phyloP scores from a whole-genome alignment of 805 yeast species.

The Lipomyces yamadae region DNA sequence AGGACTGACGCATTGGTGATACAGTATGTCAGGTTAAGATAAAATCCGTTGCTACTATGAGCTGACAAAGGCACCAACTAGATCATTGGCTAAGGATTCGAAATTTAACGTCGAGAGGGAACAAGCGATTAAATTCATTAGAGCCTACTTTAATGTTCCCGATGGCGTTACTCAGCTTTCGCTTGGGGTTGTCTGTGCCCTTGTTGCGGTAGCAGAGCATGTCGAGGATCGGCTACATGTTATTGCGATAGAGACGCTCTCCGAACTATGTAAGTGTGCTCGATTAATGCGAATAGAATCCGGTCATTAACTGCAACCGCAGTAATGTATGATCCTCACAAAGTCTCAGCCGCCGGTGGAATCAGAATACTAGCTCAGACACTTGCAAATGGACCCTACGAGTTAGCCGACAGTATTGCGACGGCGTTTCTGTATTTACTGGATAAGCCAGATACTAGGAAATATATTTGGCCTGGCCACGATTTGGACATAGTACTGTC shows the following conservation, averaged over 20 bases:
- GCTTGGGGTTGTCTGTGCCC: slow-evolving; percentile 67
- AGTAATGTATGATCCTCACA: slow-evolving; percentile 52
- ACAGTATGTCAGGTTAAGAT: slow-evolving; percentile 40
- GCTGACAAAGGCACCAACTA: neutral
- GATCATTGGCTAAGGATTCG: slow-evolving; percentile 63
- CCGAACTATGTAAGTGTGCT: slow-evolving; percentile 47
- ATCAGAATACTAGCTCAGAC: slow-evolving; percentile 52
- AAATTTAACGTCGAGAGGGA: slow-evolving; percentile 66
- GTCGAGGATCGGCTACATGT: slow-evolving; percentile 56
- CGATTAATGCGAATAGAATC: neutral
- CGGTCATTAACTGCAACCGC: slow-evolving; percentile 32
- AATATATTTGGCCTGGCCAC: slow-evolving; percentile 60
- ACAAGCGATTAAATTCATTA: slow-evolving; percentile 73
- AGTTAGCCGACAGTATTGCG: slow-evolving; percentile 51
- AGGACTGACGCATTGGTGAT: slow-evolving; percentile 68
- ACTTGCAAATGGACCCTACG: slow-evolving; percentile 61
- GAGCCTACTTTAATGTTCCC: slow-evolving; percentile 62
- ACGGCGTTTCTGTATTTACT: slow-evolving; percentile 60
- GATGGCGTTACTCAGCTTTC: slow-evolving; percentile 60
- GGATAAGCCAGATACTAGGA: slow-evolving; percentile 60
- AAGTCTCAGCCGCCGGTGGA: slow-evolving; percentile 54
- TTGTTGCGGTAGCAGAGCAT: slow-evolving; percentile 66
- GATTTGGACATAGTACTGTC: slow-evolving; percentile 68
- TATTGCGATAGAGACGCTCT: slow-evolving; percentile 58
- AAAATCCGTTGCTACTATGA: neutral